Evolutionary conservation across 1,284 basidiomycete species (phyloP), one percentile per base, ranked within the genome.

Genomic region (Leccinum subrobustum): DNA sequence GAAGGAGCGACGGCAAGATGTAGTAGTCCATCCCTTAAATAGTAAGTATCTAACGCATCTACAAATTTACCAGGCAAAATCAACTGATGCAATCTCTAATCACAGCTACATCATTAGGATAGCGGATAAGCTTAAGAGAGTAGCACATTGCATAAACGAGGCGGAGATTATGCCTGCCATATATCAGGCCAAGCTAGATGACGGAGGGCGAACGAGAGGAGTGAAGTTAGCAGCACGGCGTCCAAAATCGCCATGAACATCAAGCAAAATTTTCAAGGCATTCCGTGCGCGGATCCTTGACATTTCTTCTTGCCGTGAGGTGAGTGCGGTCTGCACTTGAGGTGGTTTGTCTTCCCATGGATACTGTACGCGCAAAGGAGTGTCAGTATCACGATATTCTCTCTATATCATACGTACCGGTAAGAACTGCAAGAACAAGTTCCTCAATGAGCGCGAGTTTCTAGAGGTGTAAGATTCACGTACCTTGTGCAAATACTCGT

Each of bases 251-350:
- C 90, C 89, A 74, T 92, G 90, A 37, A 92, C 89, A 69, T 93
- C 91, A 70, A 93, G 76, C 64, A 93, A 74, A 64, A 93, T 93
- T 75, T 92, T 93, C 68, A 98, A 83, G n/a, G 94, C 95, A 79
- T 96, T 96, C 62, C 95, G 83, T 20, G 95, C 95, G 60, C 95
- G 86, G 59, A 96, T 84, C 70, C 89, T 87, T 47, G 93, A 86
- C 74, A 97, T 82, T 65, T 97, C 95, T 67, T 94, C 92, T 58
- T 84, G 85, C 62, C 84, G 83, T 52, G 84, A 82, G 33, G 87
- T 91, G 60, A 91, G 81, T 48, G 83, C 82, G 9, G 89, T 91
- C 72, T 91, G 84, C 63, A 88, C 82, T 70, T 83, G 81, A 58
- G 77, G 79, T 60, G 81, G 83, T 67, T 85, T 81, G 20, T 86